Evolutionary conservation across 2,329 filamentous ascomycete genomes (phyloP).

Genomic region (Tolypocladium ovalisporum): DNA sequence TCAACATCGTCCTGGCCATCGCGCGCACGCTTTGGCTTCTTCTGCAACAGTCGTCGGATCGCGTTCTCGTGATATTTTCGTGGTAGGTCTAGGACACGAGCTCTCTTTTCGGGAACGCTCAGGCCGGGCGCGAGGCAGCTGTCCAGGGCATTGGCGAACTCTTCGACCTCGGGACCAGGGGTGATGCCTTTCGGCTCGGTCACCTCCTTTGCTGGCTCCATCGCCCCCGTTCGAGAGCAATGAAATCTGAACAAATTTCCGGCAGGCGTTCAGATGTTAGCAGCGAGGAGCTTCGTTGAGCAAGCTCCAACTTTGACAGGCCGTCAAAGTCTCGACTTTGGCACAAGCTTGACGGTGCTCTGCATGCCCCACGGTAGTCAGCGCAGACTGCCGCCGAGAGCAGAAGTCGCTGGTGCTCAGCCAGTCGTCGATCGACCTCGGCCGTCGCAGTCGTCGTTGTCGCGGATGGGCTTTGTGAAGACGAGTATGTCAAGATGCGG

Average conservation of each 20-base stretch:
- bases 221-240: not conserved
- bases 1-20: slow-evolving; percentile 34
- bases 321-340: not conserved
- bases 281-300: not conserved
- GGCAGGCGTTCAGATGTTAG: not conserved
- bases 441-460: not conserved
- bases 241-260: not conserved
- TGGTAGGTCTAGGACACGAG: slow-evolving; percentile 54
- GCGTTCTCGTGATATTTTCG: slow-evolving; percentile 48
- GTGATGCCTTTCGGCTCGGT: slow-evolving; percentile 30
- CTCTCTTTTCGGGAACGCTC: slow-evolving; percentile 43
- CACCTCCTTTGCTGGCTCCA: slow-evolving; percentile 16
- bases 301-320: not conserved
- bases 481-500: not conserved
- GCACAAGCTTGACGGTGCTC: not conserved
- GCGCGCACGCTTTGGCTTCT: slow-evolving; percentile 15
- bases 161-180: slow-evolving; percentile 72
- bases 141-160: slow-evolving; percentile 76
- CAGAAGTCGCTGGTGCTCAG: not conserved
- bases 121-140: slow-evolving; percentile 49
- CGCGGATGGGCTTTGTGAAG: not conserved
- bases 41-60: slow-evolving; percentile 18
- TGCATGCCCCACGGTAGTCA: not conserved
- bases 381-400: not conserved
- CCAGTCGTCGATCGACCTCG: not conserved